Conservation (phyloP, 768 basidiomycete genomes). For the Xerocomellus dryophilus region DNA sequence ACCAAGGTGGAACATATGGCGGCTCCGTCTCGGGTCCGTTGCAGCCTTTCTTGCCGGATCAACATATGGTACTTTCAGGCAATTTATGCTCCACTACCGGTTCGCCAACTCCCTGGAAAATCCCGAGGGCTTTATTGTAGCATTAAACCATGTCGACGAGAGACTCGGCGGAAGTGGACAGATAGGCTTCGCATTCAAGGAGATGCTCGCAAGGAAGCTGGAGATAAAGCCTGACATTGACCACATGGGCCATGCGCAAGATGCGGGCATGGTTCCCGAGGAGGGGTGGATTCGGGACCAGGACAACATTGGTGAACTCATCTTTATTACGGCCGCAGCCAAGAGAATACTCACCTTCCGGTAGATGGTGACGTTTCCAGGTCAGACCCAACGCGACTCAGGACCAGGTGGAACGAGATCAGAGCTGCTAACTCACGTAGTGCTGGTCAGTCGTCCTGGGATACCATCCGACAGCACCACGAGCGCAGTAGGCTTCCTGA, state of each 20-base stretch:
- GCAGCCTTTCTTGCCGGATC: conserved; percentile 29
- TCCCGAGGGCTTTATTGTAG: conserved; percentile 29
- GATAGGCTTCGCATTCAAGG: conserved; percentile 23
- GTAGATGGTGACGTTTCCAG: conserved; percentile 6
- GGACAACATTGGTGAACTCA: conserved; percentile 12
- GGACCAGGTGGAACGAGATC: conserved; percentile 64
- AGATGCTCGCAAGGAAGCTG: conserved; percentile 21
- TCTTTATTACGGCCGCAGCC: not conserved
- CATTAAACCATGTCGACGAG: conserved; percentile 31
- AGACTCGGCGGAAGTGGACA: conserved; percentile 32
- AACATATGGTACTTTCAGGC: conserved; percentile 34
- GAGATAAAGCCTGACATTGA: conserved; percentile 9
- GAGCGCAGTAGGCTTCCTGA: conserved; percentile 33
- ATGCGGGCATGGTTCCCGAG: conserved; percentile 9
- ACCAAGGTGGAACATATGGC: conserved; percentile 28
- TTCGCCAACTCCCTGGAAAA: conserved; percentile 32
- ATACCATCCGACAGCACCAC: conserved; percentile 58
- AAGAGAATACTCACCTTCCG: not conserved
- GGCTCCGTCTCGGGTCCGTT: conserved; percentile 23
- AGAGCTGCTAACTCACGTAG: conserved; percentile 49
- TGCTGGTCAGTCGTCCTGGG: conserved; percentile 58
- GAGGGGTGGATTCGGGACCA: conserved; percentile 17
- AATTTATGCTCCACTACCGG: conserved; percentile 27
- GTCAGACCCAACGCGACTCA: conserved; percentile 10
- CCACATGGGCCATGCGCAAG: conserved; percentile 1